Percentiles rank a stretch among this genome's conserved stretches.
These are phyloP conservation scores for Phytophthora melonis DNA, from an alignment of 352 stramenopile species.

Conservation along the genomic window DNA sequence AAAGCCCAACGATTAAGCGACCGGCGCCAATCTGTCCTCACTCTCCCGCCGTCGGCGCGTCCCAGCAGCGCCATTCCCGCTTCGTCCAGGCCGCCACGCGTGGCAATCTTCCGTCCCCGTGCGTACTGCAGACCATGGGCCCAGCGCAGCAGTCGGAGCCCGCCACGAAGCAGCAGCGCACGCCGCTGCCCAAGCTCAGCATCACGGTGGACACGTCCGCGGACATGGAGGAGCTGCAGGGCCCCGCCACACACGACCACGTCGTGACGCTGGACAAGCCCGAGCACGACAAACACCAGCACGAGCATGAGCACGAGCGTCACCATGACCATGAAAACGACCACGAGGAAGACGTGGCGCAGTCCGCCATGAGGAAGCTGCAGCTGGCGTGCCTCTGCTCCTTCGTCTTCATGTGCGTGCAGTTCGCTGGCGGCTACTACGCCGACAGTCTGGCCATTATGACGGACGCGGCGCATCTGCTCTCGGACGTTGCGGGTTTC, in stretches of 20 bases:
- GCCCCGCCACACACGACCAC: slow-evolving; percentile 47
- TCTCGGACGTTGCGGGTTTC: slow-evolving; percentile 85
- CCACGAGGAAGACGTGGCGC: not conserved
- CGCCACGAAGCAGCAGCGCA: slow-evolving; percentile 24
- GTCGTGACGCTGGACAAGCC: slow-evolving; percentile 34
- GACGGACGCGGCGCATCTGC: slow-evolving; percentile 85
- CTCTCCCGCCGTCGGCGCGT: slow-evolving; percentile 20
- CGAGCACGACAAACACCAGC: slow-evolving; percentile 23
- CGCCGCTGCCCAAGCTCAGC: slow-evolving; percentile 37
- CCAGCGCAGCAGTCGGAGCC: not conserved
- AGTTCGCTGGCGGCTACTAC: slow-evolving; percentile 95
- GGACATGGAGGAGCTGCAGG: slow-evolving; percentile 50
- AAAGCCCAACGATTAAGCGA: slow-evolving; percentile 20
- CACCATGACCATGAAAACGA: not conserved
- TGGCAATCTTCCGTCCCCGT: not conserved
- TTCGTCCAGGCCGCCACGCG: slow-evolving; percentile 6
- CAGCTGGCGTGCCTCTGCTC: slow-evolving; percentile 84
- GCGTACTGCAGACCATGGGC: not conserved
- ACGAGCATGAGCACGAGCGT: slow-evolving; percentile 36
- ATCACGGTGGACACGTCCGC: slow-evolving; percentile 42
- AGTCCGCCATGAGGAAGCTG: slow-evolving; percentile 73
- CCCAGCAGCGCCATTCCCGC: slow-evolving; percentile 20
- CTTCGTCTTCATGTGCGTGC: slow-evolving; percentile 95
- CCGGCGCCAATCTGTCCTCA: not conserved
- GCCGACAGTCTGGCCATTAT: slow-evolving; percentile 97